Evolutionary conservation across 2,329 filamentous ascomycete genomes (phyloP), one percentile per base, ranked within the genome.

Genomic region (Colletotrichum tofieldiae): DNA sequence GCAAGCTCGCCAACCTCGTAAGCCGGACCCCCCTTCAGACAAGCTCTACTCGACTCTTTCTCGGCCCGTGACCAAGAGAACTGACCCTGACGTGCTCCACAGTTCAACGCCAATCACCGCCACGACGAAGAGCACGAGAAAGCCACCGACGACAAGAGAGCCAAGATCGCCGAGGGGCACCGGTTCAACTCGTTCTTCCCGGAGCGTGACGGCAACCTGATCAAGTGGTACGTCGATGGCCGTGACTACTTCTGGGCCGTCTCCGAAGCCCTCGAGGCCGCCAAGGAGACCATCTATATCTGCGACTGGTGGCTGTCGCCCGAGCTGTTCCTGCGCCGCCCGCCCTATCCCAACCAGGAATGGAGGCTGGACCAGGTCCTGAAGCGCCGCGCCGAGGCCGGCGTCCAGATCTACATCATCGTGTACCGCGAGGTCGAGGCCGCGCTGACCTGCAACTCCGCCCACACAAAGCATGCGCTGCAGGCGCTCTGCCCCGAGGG

Each of bases 141-240:
- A 81, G 86, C 82, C 12, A 96, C 94, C 54, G 96, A 98, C 80
- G 89, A 88, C 16, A 98, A 98, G 84, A 90, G 96, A 71, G 89
- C 87, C 26, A 87, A 84, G 20, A 92, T 96, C 61, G 87, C 88
- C 75, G 89, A 96, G 70, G 87, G 89, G 18, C 92, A 98, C 79
- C 92, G 96, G 52, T 98, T 95, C 84, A 81, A 93, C n/a, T 97
- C 94, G 5, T 99, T 93, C 83, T 97, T 97, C 47, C 96, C 96
- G 0, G 92, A 96, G 80, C 91, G 92, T 54, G 91, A 96, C 14
- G 93, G 92, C 37, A 98, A 98, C 81, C 87, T 93, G 70, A 87
- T 96, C 80, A 98, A 98, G 85, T 99, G 96, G 95, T 98, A 98
- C 82, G 94, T 98, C 14, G 96, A 98, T 80, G 96, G 95, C 3